Evolutionary conservation across 805 yeast genomes (phyloP).

Genomic region (Starmerella powellii): DNA sequence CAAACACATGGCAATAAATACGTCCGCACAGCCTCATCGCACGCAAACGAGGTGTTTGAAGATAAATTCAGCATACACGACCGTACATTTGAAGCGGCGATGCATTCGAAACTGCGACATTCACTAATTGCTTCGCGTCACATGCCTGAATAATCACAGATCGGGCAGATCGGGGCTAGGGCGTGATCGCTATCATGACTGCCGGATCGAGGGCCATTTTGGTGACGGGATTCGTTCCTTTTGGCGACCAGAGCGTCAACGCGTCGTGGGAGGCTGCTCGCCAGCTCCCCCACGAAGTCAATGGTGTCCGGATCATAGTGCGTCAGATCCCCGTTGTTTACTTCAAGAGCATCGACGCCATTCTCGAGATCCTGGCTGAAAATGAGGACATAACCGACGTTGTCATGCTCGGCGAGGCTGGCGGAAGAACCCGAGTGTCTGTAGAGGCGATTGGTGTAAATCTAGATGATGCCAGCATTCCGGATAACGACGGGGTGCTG

Average conservation of each 20-base stretch:
- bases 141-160: no score
- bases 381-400: constrained; percentile 14
- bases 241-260: constrained; percentile 16
- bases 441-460: constrained; percentile 20
- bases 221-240: constrained; percentile 19
- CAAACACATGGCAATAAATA: no score
- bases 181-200: no score
- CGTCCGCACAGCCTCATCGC: no score
- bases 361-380: constrained; percentile 5
- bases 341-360: constrained; percentile 8
- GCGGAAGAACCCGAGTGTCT: constrained; percentile 11
- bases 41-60: no score
- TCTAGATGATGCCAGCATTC: constrained; percentile 10
- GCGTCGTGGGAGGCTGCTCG: constrained; percentile 19
- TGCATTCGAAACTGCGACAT: no score
- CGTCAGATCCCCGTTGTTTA: constrained; percentile 14
- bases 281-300: constrained; percentile 8
- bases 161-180: no score
- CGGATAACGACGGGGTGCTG: constrained; percentile 16
- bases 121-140: no score
- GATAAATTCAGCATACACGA: no score
- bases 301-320: constrained; percentile 2
- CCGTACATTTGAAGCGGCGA: no score
- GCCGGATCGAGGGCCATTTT: no score
- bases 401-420: constrained; percentile 18